Evolutionary conservation across 2,329 filamentous ascomycete species (phyloP), one percentile per base, ranked within the genome.

Genomic region (Aspergillus terreus): DNA sequence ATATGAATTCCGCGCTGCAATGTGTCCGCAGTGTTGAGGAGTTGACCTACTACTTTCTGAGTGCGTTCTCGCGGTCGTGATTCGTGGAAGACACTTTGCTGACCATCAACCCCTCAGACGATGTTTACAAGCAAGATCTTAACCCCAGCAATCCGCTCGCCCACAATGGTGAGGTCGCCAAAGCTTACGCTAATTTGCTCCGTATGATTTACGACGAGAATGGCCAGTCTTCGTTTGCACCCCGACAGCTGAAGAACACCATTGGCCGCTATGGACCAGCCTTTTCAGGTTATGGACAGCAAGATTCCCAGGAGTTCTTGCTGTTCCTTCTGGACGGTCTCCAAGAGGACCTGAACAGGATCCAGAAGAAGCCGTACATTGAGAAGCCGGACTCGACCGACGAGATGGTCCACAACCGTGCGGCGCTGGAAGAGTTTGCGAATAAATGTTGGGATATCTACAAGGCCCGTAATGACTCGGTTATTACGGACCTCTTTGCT

Each of bases 321-420:
- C 91, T 94, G 38, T 97, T 96, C 69, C 79, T 99, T 11, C 84
- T 99, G 6, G 94, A 99, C 70, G 92, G 89, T 4, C 78, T 99
- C 1, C 92, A 97, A 63, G 94, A 99, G 71, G 94, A 99, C 68
- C 76, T 99, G 40, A 99, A 95, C 67, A 85, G 94, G 9, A 87
- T 99, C 58, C 84, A 88, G 66, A 92, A 95, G 75, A 99, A 99
- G 75, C 94, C 94, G 0, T 96, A 97, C 69, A 92, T 95, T 44
- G 91, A 96, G 71, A 96, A 97, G 70, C 94, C 94, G 0, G 94
- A 99, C 67, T 97, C 92, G 0, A 96, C 95, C 0, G 94, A 99
- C 68, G 91, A 94, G 57, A 97, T 95, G 82, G 88, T 96, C 55
- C 82, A 88, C 58, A 84, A 97, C 64, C 86, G 84, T 1, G 82